Evolutionary conservation across 2,329 filamentous ascomycete species (phyloP), one percentile per base, ranked within the genome.

Genomic region (Fusarium fujikuroi): DNA sequence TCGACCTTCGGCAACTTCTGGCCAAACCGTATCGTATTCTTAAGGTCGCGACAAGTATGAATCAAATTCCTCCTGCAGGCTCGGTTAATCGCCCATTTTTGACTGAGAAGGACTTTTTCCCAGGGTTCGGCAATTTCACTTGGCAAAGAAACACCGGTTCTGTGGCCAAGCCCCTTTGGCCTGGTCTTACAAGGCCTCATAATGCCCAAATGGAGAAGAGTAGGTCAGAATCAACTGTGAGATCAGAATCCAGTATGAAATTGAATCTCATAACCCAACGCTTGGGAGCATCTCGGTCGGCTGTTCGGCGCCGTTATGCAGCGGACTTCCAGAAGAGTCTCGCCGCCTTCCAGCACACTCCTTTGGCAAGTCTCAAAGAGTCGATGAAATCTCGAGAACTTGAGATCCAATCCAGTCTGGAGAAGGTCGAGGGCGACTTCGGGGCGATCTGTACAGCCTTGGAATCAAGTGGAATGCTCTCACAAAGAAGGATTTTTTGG

Each of bases 261-360:
- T 23, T 77, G 23, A 32, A 52, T 25, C 32, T 37, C 12, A 77
- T 77, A 34, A 32, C 66, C 18, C 43, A 54, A 10, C 46, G 39
- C 5, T 23, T 77, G 11, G 66, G 49, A 1, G n/a, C 44, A 5
- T 76, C 74, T 6, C 69, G 53, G 12, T 77, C 75, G 16, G 63
- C 30, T 40, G 72, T 77, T 32, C 73, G 71, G 28, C 47, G 44
- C 19, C 60, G 65, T 11, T 77, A 77, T 52, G 75, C 75, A 3
- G 23, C 19, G 4, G 75, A 77, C 19, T 70, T 77, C 16, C 66
- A 70, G 54, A 66, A 70, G 43, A 77, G 74, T 42, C 14, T 77
- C 25, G 46, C 42, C 7, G 72, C 75, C n/a, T 76, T 77, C 52
- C 61, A 70, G 23, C 60, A 47, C 9, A 58, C 69, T 46, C 65